Conservation (phyloP, 345 rosid genomes). For the Excoecaria agallocha region DNA sequence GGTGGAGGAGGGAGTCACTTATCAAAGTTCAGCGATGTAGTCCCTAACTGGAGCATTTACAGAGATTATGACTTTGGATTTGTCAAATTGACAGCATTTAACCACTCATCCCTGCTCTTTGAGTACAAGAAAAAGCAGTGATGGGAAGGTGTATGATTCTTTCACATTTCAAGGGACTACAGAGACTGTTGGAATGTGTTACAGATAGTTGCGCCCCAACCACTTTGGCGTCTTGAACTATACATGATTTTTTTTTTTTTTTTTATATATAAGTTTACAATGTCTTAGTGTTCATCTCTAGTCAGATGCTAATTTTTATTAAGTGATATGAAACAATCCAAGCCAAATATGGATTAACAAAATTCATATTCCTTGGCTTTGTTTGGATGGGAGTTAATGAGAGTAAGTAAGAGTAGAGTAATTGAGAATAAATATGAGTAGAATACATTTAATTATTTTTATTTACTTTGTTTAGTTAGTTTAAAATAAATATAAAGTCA, state of each 20-base stretch:
- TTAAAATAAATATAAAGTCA: no score
- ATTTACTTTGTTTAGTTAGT: no score
- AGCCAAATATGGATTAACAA: no score
- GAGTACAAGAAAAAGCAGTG: conserved; percentile 89
- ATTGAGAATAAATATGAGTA: no score
- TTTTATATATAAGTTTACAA: not conserved
- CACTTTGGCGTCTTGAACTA: conserved; percentile 54
- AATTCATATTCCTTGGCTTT: not conserved
- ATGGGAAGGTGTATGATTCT: conserved; percentile 69
- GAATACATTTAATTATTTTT: no score
- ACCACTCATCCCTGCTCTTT: conserved; percentile 69
- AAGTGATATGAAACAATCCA: not conserved
- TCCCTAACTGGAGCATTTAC: conserved; percentile 68
- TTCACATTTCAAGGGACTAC: conserved; percentile 83
- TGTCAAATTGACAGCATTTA: conserved; percentile 72
- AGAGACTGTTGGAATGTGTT: conserved; percentile 73
- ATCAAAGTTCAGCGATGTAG: conserved; percentile 45
- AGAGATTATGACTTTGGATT: conserved; percentile 76
- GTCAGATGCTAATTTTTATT: not conserved
- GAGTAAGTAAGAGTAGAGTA: no score
- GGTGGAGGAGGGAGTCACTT: conserved; percentile 87
- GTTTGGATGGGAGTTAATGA: no score
- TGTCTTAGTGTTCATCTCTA: not conserved
- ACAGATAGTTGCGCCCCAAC: conserved; percentile 68
- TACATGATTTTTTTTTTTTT: not conserved